These are phyloP conservation scores for Aspergillus steynii DNA, from an alignment of 495 filamentous ascomycete genomes.

Conservation along the genomic window DNA sequence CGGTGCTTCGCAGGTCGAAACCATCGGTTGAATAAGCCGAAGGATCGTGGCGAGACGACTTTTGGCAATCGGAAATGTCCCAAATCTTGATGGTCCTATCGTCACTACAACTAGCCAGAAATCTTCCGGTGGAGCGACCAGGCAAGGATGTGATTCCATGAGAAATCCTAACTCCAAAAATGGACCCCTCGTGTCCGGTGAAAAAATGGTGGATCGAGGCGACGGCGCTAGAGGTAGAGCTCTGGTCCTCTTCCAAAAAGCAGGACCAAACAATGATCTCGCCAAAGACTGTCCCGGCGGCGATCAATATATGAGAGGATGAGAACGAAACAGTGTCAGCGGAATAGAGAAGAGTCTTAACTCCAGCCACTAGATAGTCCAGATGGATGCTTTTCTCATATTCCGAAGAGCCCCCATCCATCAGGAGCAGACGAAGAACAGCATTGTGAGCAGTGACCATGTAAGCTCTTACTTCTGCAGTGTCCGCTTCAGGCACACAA, in stretches of 20 bases:
- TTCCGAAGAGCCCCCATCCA: slow-evolving; percentile 14
- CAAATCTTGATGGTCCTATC: slow-evolving; percentile 89
- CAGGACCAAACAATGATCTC: slow-evolving; percentile 91
- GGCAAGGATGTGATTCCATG: slow-evolving; percentile 45
- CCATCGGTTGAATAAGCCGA: slow-evolving; percentile 47
- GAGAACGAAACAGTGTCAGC: slow-evolving; percentile 68
- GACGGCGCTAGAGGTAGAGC: slow-evolving; percentile 15
- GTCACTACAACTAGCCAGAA: slow-evolving; percentile 92
- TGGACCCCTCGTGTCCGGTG: slow-evolving; percentile 87
- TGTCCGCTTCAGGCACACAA: slow-evolving; percentile 33
- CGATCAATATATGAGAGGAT: slow-evolving; percentile 63
- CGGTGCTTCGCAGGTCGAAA: slow-evolving; percentile 44
- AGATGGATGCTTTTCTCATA: slow-evolving; percentile 32
- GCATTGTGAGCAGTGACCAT: slow-evolving; percentile 88
- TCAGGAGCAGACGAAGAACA: slow-evolving; percentile 47
- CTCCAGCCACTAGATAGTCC: slow-evolving; percentile 59
- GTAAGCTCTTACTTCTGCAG: slow-evolving; percentile 25
- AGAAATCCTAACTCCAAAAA: slow-evolving; percentile 85
- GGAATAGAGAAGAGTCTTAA: slow-evolving; percentile 84
- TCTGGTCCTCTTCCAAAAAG: slow-evolving; percentile 26
- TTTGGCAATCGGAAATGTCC: slow-evolving; percentile 65
- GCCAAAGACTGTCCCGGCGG: slow-evolving; percentile 89
- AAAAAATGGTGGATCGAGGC: slow-evolving; percentile 67
- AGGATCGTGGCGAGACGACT: slow-evolving; percentile 28
- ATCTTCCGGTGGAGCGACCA: slow-evolving; percentile 41